phyloP scores from a whole-genome alignment of 2,329 filamentous ascomycete genomes.

The Pseudogymnoascus sp. region DNA sequence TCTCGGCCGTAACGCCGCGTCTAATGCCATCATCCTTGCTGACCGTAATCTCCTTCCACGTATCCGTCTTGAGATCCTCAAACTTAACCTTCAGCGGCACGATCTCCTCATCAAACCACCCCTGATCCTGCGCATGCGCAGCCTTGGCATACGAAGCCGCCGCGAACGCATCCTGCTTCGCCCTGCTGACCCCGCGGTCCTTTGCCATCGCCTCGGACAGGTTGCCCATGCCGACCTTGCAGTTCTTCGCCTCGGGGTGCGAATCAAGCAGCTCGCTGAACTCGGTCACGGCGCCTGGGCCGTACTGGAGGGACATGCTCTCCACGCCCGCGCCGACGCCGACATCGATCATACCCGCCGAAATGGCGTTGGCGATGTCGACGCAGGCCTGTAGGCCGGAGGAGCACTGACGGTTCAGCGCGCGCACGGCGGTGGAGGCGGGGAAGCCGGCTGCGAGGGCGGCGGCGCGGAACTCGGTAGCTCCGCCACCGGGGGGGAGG shows the following conservation, averaged over 20 bases:
- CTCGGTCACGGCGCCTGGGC: slow-evolving; percentile 77
- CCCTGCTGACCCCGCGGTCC: slow-evolving; percentile 64
- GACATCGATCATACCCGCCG: slow-evolving; percentile 85
- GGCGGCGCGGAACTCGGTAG: slow-evolving; percentile 93
- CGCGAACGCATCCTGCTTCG: slow-evolving; percentile 83
- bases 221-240: slow-evolving; percentile 95
- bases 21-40: slow-evolving; percentile 81
- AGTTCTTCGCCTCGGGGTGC: slow-evolving; percentile 78
- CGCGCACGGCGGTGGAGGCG: slow-evolving; percentile 72
- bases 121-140: slow-evolving; percentile 69
- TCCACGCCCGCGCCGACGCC: slow-evolving; percentile 92
- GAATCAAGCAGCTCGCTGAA: slow-evolving; percentile 84
- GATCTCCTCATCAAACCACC: slow-evolving; percentile 92
- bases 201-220: slow-evolving; percentile 93
- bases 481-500: slow-evolving; percentile 84
- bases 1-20: slow-evolving; percentile 76
- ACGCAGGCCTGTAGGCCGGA: slow-evolving; percentile 87
- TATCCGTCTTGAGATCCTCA: slow-evolving; percentile 83
- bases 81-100: slow-evolving; percentile 76
- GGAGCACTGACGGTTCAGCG: slow-evolving; percentile 89
- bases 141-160: slow-evolving; percentile 92
- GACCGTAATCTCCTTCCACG: slow-evolving; percentile 76
- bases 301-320: slow-evolving; percentile 91
- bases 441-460: slow-evolving; percentile 87
- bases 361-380: slow-evolving; percentile 90